These are phyloP conservation scores for Alternaria metachromatica DNA, from an alignment of 2,329 filamentous ascomycete genomes.

Conservation along the genomic window DNA sequence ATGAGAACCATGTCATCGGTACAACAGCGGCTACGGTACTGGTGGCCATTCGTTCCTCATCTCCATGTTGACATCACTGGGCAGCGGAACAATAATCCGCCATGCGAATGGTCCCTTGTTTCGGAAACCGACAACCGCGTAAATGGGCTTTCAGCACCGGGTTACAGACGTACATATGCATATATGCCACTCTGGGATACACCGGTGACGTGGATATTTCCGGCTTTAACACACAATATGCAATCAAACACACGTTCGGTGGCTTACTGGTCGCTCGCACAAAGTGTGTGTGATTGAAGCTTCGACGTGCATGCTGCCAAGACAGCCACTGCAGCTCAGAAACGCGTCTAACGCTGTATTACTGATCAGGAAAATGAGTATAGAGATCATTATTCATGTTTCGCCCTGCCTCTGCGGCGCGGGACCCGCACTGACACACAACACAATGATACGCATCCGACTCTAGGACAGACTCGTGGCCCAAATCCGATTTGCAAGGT, in stretches of 20 bases:
- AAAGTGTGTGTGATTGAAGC: constrained; percentile 10
- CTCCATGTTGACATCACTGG: constrained; percentile 5
- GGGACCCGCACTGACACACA: constrained; percentile 1
- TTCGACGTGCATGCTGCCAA: constrained; percentile 21
- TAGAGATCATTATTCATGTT: background rate
- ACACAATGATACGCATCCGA: background rate
- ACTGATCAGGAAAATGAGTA: constrained; percentile 1
- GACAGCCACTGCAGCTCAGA: constrained; percentile 8
- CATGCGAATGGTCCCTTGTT: constrained; percentile 3
- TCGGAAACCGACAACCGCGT: constrained; percentile 12
- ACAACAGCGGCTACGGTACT: constrained; percentile 6
- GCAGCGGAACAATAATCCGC: constrained; percentile 16
- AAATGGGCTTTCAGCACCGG: constrained; percentile 2
- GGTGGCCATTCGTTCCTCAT: background rate
- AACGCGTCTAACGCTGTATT: constrained; percentile 1
- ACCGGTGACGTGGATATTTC: constrained; percentile 10
- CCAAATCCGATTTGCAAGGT: background rate
- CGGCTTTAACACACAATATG: background rate
- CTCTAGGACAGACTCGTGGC: background rate
- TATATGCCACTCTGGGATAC: constrained; percentile 6
- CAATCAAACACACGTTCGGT: constrained; percentile 8
- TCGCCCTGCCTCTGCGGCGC: background rate
- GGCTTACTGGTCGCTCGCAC: constrained; percentile 13
- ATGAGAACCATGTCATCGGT: constrained; percentile 17
- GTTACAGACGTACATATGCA: constrained; percentile 5